Base-by-base conservation (phyloP, 148 eudicot species). In the Fagopyrum tataricum region DNA sequence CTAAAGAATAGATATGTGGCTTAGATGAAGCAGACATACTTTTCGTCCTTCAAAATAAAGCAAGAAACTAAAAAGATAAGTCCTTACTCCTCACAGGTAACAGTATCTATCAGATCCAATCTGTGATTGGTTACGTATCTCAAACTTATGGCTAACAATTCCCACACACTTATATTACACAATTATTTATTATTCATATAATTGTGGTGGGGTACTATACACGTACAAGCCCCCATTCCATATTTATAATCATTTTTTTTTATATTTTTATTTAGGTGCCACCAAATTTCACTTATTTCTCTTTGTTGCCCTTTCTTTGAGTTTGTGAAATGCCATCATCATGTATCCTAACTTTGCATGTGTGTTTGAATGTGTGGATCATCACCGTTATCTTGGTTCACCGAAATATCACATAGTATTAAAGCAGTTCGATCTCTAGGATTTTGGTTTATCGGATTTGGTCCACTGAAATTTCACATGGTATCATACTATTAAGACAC, bases 101-200 rank as follows among this genome's bases (percentile, higher is more conserved):
- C 44, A 14, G 69, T 64, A 37, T 64, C 44, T 14, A 39, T 37
- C 69, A 39, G 17, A 7, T 13, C 20, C 69, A 24, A 51, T 15
- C 44, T 64, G 43, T 64, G 7, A 64, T 64, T 64, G 69, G 69
- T 64, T 64, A 37, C n/a, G 69, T 10, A 64, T 64, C 69, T 37
- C 44, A 37, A 64, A 64, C 69, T 64, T 43, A 64, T 64, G 69
- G 69, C 69, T 39, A 64, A 13, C 18, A 31, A 26, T 4, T 12
- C 42, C 68, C 68, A 62, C 44, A 14, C 44, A 64, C 43, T 37
- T 64, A 10, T 12, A 64, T 7, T 18, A 37, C 20, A 31, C 37
- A 31, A 31, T 64, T 15, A 64, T 31, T 64, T 64, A 64, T 64
- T 43, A 37, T 37, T n/a, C n/a, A 24, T 61, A 64, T 15, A 20